These are phyloP conservation scores for Lactarius sanguifluus DNA, from an alignment of 768 basidiomycete species.

Conservation along the genomic window DNA sequence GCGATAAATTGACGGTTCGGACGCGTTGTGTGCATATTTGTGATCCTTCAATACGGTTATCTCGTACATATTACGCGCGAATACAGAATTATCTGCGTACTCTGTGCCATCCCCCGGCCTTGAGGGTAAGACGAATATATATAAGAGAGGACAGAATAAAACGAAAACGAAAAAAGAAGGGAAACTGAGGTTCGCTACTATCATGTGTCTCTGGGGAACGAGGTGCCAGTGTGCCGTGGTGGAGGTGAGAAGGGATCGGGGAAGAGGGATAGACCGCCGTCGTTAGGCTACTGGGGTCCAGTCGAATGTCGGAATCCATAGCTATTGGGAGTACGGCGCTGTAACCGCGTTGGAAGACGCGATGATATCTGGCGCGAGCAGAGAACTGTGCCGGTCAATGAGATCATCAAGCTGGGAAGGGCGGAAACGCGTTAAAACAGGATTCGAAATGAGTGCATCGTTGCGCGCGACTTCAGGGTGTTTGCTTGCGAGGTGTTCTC, in stretches of 20 bases:
- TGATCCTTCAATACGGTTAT: too few species aligned
- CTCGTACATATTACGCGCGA: too few species aligned
- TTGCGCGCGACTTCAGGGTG: not conserved
- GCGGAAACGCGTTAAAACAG: not conserved
- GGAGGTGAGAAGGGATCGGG: not conserved
- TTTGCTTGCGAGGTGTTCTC: not conserved
- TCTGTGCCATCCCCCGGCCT: too few species aligned
- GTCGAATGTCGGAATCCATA: not conserved
- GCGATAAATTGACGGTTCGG: too few species aligned
- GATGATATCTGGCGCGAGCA: not conserved
- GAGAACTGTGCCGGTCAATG: not conserved
- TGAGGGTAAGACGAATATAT: too few species aligned
- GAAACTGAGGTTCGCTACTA: too few species aligned
- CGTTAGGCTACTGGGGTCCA: not conserved
- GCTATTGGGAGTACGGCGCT: not conserved
- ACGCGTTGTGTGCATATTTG: too few species aligned
- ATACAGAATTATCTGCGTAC: too few species aligned
- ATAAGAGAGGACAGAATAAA: too few species aligned
- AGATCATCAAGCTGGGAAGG: not conserved
- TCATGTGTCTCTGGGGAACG: too few species aligned
- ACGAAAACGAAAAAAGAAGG: too few species aligned
- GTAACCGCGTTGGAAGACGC: not conserved
- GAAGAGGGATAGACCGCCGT: not conserved
- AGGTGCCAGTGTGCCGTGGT: fast-evolving
- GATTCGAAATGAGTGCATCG: not conserved